Evolutionary conservation across 805 yeast species (phyloP).

Genomic region (Suhomyces pyralidae): DNA sequence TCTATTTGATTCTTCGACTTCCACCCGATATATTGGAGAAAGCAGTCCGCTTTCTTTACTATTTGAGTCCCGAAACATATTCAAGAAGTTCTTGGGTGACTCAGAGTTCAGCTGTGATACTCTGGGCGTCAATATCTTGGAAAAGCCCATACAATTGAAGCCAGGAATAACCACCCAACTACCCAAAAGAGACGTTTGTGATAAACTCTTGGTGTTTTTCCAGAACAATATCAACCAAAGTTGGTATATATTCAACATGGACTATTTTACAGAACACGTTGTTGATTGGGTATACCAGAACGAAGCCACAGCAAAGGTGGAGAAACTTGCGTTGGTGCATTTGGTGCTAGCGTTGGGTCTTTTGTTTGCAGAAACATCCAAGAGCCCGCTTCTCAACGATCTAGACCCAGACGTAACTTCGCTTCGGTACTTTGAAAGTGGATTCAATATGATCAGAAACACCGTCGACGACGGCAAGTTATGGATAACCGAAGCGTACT

Average conservation of each 20-base stretch:
- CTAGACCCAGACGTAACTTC: slow-evolving; percentile 23
- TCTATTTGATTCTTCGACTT: slow-evolving; percentile 34
- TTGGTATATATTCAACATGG: slow-evolving; percentile 38
- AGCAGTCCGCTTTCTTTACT: slow-evolving; percentile 40
- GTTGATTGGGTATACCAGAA: slow-evolving; percentile 26
- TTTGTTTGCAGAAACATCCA: slow-evolving; percentile 31
- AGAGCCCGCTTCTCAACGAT: slow-evolving; percentile 20
- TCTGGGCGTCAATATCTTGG: slow-evolving; percentile 32
- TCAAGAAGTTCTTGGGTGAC: slow-evolving; percentile 26
- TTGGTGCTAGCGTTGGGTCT: slow-evolving; percentile 42
- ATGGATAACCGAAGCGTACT: slow-evolving; percentile 42
- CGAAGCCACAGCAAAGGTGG: slow-evolving; percentile 21
- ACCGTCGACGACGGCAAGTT: slow-evolving; percentile 37
- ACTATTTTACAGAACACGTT: slow-evolving; percentile 24
- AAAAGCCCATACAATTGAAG: slow-evolving; percentile 27
- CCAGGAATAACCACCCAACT: slow-evolving; percentile 14
- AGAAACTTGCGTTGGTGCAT: slow-evolving; percentile 32
- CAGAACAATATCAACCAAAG: slow-evolving; percentile 38
- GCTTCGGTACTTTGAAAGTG: slow-evolving; percentile 33
- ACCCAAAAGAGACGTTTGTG: slow-evolving; percentile 6
- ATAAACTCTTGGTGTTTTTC: slow-evolving; percentile 20
- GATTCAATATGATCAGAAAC: slow-evolving; percentile 25
- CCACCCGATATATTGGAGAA: slow-evolving; percentile 40
- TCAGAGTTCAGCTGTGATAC: slow-evolving; percentile 39
- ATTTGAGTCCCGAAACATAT: slow-evolving; percentile 39